phyloP scores from a whole-genome alignment of 2,329 filamentous ascomycete genomes.

The Clonostachys chloroleuca region DNA sequence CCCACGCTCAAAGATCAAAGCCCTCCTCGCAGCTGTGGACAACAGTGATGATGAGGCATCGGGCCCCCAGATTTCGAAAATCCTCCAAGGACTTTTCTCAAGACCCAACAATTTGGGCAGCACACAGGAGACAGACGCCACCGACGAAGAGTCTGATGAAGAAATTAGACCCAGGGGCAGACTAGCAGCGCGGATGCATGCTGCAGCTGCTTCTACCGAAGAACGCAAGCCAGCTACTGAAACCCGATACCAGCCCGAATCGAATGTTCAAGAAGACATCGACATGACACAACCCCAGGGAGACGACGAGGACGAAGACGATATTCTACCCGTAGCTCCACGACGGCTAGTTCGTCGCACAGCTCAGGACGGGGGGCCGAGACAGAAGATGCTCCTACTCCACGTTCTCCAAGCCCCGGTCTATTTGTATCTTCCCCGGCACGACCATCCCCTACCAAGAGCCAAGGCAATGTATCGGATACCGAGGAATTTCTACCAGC shows the following conservation, averaged over 20 bases:
- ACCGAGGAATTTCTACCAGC: slow-evolving; percentile 43
- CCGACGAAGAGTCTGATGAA: slow-evolving; percentile 26
- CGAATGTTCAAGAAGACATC: slow-evolving; percentile 6
- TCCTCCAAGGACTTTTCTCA: slow-evolving; percentile 1
- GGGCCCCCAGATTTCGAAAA: slow-evolving; percentile 1
- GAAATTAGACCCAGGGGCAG: slow-evolving; percentile 52
- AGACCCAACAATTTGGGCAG: slow-evolving; percentile 6
- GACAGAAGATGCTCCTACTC: slow-evolving; percentile 6
- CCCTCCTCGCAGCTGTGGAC: slow-evolving; percentile 45
- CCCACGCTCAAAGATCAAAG: slow-evolving; percentile 50
- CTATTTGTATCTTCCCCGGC: slow-evolving; percentile 54
- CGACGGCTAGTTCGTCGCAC: slow-evolving; percentile 29
- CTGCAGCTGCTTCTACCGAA: slow-evolving; percentile 10
- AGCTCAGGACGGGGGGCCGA: slow-evolving; percentile 21
- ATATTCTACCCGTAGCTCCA: slow-evolving; percentile 32
- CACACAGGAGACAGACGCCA: slow-evolving; percentile 34
- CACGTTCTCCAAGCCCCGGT: slow-evolving; percentile 29
- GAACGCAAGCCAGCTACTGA: not conserved
- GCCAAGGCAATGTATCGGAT: slow-evolving; percentile 24
- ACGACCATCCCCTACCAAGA: slow-evolving; percentile 22
- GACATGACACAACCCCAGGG: slow-evolving; percentile 21
- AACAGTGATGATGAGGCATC: slow-evolving; percentile 40
- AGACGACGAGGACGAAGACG: slow-evolving; percentile 30
- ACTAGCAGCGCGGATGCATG: slow-evolving; percentile 61
- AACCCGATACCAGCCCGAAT: not conserved